Conservation (phyloP, 148 eudicot genomes). For the Camellia sinensis region DNA sequence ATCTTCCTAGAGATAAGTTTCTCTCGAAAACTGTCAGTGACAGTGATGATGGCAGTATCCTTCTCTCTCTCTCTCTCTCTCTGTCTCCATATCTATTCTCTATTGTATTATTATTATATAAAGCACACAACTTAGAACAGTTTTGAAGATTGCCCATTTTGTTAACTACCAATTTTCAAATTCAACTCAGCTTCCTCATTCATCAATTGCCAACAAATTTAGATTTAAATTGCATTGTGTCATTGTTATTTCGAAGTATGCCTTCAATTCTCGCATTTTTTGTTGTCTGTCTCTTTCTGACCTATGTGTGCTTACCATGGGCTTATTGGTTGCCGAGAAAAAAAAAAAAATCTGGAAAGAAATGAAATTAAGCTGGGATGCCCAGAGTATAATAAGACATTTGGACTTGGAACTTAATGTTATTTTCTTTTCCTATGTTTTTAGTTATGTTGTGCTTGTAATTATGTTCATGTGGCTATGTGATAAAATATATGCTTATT, state of each 20-base stretch:
- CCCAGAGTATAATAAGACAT: neutral
- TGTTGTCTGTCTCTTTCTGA: neutral
- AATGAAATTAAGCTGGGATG: neutral
- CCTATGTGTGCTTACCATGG: neutral
- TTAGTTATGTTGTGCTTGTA: neutral
- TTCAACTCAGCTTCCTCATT: too few species aligned
- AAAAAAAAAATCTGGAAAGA: neutral
- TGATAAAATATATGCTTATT: neutral
- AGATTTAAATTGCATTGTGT: too few species aligned
- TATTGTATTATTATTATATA: neutral
- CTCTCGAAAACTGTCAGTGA: conserved; percentile 56
- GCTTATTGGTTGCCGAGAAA: neutral
- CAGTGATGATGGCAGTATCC: conserved; percentile 93
- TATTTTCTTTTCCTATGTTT: neutral
- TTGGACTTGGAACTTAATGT: neutral
- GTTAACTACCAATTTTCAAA: too few species aligned
- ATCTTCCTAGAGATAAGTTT: conserved; percentile 75
- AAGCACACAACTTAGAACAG: too few species aligned
- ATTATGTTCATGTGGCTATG: neutral
- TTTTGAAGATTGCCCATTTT: too few species aligned
- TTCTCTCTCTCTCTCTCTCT: conserved; percentile 17
- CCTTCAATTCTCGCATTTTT: neutral
- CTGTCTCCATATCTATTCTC: neutral
- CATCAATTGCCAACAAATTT: too few species aligned
- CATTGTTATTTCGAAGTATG: neutral